These are phyloP conservation scores for Striga hermonthica DNA, from an alignment of 305 asterid genomes.

Conservation along the genomic window DNA sequence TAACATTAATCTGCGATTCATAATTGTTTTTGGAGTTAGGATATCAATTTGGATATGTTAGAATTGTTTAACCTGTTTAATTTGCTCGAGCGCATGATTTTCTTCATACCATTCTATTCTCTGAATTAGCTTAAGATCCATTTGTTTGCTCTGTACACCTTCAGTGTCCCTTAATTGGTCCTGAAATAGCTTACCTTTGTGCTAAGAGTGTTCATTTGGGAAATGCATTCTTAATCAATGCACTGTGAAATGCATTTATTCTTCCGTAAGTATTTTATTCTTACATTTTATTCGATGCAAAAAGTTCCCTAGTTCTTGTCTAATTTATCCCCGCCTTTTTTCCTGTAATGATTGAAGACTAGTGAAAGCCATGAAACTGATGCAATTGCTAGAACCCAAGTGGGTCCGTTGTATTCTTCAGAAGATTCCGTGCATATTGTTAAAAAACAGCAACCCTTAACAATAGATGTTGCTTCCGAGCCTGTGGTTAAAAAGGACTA, in stretches of 20 bases:
- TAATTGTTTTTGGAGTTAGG: too few relatives aligned
- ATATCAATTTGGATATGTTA: too few relatives aligned
- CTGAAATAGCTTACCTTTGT: conserved; percentile 4
- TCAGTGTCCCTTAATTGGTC: background rate
- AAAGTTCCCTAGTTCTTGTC: conserved; percentile 21
- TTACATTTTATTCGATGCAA: conserved; percentile 14
- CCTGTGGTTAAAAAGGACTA: conserved; percentile 33
- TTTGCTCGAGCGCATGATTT: too few relatives aligned
- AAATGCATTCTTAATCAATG: too few relatives aligned
- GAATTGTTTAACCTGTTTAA: too few relatives aligned
- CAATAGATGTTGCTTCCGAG: conserved; percentile 28
- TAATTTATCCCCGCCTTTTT: conserved; percentile 20
- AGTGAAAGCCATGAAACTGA: conserved; percentile 34
- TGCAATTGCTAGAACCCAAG: conserved; percentile 30
- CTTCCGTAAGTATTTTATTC: conserved; percentile 13
- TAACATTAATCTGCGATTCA: too few relatives aligned
- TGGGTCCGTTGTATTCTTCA: conserved; percentile 29
- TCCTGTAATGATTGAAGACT: conserved; percentile 34
- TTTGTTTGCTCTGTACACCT: too few relatives aligned
- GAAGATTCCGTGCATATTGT: conserved; percentile 29
- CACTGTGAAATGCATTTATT: background rate
- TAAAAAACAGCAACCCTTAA: conserved; percentile 33
- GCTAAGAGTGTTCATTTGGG: conserved; percentile 2
- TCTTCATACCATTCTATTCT: too few relatives aligned
- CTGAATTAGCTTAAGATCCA: too few relatives aligned